Conservation (phyloP, 805 yeast genomes). For the Metschnikowia lochheadii region DNA sequence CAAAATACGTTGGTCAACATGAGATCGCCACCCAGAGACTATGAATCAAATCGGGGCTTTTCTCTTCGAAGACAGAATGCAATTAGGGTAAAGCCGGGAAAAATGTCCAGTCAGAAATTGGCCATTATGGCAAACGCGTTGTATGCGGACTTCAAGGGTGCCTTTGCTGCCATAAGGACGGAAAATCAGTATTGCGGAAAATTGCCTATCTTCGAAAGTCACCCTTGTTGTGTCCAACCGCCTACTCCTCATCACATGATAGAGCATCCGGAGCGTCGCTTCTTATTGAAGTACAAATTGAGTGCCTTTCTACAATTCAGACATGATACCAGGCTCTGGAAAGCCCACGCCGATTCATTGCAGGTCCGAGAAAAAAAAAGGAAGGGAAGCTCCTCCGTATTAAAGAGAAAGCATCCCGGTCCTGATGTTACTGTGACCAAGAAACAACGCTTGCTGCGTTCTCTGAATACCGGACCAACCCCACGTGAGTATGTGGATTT, state of each 20-base stretch:
- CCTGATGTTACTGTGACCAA: background rate
- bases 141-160: constrained; percentile 5
- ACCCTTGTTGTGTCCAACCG: constrained; percentile 1
- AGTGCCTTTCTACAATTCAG: background rate
- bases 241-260: background rate
- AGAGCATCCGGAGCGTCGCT: background rate
- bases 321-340: background rate
- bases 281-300: background rate
- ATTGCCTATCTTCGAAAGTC: constrained; percentile 10
- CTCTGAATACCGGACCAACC: background rate
- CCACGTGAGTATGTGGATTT: background rate
- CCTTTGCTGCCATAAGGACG: constrained; percentile 6
- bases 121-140: constrained; percentile 4
- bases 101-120: background rate
- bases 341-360: background rate
- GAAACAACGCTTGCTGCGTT: constrained; percentile 1
- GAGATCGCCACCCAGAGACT: background rate
- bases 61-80: constrained; percentile 35
- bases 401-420: background rate
- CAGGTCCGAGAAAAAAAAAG: background rate
- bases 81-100: constrained; percentile 17
- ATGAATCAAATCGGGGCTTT: constrained; percentile 12
- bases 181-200: constrained; percentile 7
- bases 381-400: background rate
- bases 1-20: constrained; percentile 14